Base-by-base conservation (phyloP, 2,329 filamentous ascomycete genomes). In the Clonostachys chloroleuca region DNA sequence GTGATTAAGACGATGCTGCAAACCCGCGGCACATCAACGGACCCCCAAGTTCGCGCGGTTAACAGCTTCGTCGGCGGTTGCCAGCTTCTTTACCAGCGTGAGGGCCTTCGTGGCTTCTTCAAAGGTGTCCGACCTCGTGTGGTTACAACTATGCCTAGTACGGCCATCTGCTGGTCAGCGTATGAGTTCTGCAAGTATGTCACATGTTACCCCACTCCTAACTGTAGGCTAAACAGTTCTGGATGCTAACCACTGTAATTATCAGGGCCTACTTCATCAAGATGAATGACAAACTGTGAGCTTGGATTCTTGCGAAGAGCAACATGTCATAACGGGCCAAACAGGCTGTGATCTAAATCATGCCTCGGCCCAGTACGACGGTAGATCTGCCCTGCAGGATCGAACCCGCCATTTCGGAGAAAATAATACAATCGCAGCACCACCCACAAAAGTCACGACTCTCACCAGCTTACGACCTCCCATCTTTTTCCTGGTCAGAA, bases 1-100 rank as follows among this genome's bases (percentile, higher is more conserved):
- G 94, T 99, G 36, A 94, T 99, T 67, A 99, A 99, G 77, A 99
- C 94, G 2, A 84, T 99, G 68, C 72, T 99, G 56, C 94, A 99
- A 68, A 99, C 94, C 9, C 81, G 92, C 59, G 94, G 94, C 45
- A 87, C 86, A 42, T 89, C 90, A 1, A 75, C 78, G 18, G 94
- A 96, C 60, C 70, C 81, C 14, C 90, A 96, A 62, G 79, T 95
- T 50, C 80, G 91, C 52, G 86, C 83, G n/a, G 89, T 91, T n/a
- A 89, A 84, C 59, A 87, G 92, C 8, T 81, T 96, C 53, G 69
- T 81, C 56, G 84, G 89, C 41, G 92, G 91, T 8, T 92, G 90
- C 52, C 77, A 78, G 52, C 83, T 96, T 49, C 84, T 96, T 53
- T 87, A 91, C 65, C 80, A 82, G 58, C 83, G 92, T 61, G 92